Conservation (phyloP, 1,139 yeast genomes). For the Pichia sp. region DNA sequence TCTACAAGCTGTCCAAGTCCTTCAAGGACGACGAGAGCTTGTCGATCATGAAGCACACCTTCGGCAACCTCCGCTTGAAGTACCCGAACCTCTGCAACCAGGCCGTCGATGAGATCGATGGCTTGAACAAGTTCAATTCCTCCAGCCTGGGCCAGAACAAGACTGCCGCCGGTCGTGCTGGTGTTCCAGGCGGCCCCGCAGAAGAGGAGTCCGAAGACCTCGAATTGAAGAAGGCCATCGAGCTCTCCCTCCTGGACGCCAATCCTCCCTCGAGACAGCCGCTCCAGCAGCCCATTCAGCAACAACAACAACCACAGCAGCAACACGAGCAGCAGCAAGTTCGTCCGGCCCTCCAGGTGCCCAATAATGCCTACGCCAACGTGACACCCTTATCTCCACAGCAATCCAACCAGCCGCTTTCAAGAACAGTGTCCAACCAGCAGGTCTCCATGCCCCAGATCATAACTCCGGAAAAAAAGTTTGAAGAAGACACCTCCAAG, state of each 20-base stretch:
- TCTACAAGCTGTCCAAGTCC: conserved; percentile 56
- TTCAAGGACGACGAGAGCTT: conserved; percentile 71
- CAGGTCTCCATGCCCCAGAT: conserved; percentile 1
- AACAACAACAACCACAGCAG: too few species aligned
- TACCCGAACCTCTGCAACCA: conserved; percentile 44
- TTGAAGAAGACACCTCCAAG: conserved; percentile 28
- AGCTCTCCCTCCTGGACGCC: conserved; percentile 67
- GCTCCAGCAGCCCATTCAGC: too few species aligned
- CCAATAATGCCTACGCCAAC: neutral
- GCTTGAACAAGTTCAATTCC: conserved; percentile 12
- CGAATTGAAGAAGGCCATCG: conserved; percentile 73
- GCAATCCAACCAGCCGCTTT: neutral
- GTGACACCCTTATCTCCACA: conserved; percentile 1
- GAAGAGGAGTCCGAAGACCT: conserved; percentile 54
- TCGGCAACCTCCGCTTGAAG: conserved; percentile 37
- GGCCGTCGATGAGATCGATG: conserved; percentile 28
- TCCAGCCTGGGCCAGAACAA: neutral
- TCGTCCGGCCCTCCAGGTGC: neutral
- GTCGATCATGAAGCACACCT: conserved; percentile 63
- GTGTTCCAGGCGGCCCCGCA: too few species aligned
- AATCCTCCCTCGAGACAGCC: conserved; percentile 5
- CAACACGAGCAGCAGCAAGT: conserved; percentile 2
- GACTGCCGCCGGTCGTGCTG: neutral
- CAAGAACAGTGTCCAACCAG: too few species aligned
- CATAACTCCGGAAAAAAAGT: neutral